Conservation (phyloP, 805 yeast genomes). For the Cyberlindnera samutprakarnensis region DNA sequence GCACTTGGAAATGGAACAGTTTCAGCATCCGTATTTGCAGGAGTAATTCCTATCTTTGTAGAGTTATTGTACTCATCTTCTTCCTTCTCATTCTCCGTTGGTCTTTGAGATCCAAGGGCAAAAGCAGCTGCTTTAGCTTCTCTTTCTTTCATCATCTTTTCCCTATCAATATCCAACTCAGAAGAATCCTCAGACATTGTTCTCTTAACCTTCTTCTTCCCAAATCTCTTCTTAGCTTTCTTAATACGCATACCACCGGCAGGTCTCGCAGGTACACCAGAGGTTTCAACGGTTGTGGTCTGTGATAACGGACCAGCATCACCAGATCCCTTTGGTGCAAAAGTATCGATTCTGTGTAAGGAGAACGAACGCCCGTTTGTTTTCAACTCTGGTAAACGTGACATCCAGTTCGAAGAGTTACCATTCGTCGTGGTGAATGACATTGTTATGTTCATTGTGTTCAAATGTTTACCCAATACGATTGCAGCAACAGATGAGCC, state of each 20-base stretch:
- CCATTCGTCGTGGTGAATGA: slow-evolving; percentile 70
- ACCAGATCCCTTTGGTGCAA: slow-evolving; percentile 26
- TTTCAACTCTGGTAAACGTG: slow-evolving; percentile 66
- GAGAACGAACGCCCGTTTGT: slow-evolving; percentile 67
- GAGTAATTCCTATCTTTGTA: slow-evolving; percentile 17
- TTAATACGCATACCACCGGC: slow-evolving; percentile 68
- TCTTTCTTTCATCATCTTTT: slow-evolving; percentile 31
- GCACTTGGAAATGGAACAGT: slow-evolving; percentile 9
- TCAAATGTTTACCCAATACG: slow-evolving; percentile 65
- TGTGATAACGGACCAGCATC: slow-evolving; percentile 23
- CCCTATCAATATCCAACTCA: slow-evolving; percentile 24
- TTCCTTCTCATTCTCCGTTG: too few relatives aligned
- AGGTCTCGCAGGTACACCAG: slow-evolving; percentile 58
- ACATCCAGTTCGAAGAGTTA: slow-evolving; percentile 65
- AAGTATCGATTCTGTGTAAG: slow-evolving; percentile 74
- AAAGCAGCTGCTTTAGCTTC: slow-evolving; percentile 37
- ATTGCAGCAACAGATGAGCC: slow-evolving; percentile 81
- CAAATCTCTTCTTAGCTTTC: slow-evolving; percentile 24
- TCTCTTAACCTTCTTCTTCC: slow-evolving; percentile 26
- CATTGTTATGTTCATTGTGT: slow-evolving; percentile 73
- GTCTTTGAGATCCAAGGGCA: slow-evolving; percentile 32
- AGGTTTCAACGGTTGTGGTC: slow-evolving; percentile 46
- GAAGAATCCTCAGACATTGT: slow-evolving; percentile 1
- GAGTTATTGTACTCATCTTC: slow-evolving; percentile 11
- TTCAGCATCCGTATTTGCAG: slow-evolving; percentile 12